Evolutionary conservation across 768 basidiomycete species (phyloP).

Genomic region (Auriscalpium orientale): DNA sequence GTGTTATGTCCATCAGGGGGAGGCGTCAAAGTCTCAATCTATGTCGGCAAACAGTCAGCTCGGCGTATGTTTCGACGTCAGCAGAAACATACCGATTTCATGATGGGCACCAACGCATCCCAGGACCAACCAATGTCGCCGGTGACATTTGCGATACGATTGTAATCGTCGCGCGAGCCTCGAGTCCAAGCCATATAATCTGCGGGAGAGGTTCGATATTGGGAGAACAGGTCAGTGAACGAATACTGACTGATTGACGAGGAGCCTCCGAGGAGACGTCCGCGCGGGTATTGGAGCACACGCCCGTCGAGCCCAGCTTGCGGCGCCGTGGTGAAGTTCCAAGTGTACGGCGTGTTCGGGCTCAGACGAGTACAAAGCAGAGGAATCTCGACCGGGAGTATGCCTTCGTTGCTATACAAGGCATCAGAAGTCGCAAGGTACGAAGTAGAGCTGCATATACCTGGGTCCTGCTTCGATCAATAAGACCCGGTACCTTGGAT

Average conservation of each 20-base stretch:
- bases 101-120: neutral
- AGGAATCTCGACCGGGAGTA: neutral
- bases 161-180: constrained; percentile 19
- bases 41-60: neutral
- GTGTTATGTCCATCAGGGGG: constrained; percentile 33
- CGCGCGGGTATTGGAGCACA: neutral
- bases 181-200: constrained; percentile 23
- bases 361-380: neutral
- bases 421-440: neutral
- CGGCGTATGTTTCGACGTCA: neutral
- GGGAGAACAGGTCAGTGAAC: neutral
- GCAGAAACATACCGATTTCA: neutral
- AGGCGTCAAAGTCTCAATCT: constrained; percentile 25
- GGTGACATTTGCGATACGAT: constrained; percentile 18
- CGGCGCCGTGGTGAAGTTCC: constrained; percentile 2
- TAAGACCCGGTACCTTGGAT: neutral
- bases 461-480: neutral
- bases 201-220: neutral
- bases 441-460: neutral
- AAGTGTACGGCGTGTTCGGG: neutral
- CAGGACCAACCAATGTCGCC: constrained; percentile 22
- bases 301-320: neutral
- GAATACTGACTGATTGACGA: neutral
- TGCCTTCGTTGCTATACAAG: neutral
- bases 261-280: constrained; percentile 1